Evolutionary conservation across 2,329 filamentous ascomycete genomes (phyloP).

Genomic region (Penicillium sp.): DNA sequence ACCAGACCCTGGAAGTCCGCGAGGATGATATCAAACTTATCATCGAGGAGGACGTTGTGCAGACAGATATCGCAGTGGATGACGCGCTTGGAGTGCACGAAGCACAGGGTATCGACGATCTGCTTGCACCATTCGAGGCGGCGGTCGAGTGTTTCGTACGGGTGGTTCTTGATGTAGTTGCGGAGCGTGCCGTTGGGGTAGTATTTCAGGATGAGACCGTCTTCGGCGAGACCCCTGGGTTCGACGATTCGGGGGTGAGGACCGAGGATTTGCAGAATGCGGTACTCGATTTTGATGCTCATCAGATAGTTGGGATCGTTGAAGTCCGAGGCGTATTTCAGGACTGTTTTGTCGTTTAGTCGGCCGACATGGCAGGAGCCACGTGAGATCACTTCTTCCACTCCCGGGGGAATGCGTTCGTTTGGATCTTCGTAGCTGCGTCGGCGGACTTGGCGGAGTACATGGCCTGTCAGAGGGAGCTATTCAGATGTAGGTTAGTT

Average conservation of each 20-base stretch:
- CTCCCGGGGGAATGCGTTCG: conserved; percentile 12
- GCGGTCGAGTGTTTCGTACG: background rate
- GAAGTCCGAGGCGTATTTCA: conserved; percentile 14
- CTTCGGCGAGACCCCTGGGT: conserved; percentile 7
- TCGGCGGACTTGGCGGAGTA: background rate
- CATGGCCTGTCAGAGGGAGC: background rate
- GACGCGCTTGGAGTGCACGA: conserved; percentile 12
- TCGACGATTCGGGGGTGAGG: conserved; percentile 13
- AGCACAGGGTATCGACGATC: conserved; percentile 17
- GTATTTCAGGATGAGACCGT: conserved; percentile 14
- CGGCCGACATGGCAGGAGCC: conserved; percentile 10
- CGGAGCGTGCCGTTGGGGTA: conserved; percentile 12
- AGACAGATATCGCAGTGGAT: conserved; percentile 8
- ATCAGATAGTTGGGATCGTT: background rate
- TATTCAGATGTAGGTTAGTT: background rate
- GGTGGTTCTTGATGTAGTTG: conserved; percentile 7
- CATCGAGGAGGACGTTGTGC: conserved; percentile 10
- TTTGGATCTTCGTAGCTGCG: background rate
- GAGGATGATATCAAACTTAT: conserved; percentile 12
- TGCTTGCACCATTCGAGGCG: conserved; percentile 21
- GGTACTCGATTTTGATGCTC: conserved; percentile 10
- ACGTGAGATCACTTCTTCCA: conserved; percentile 12
- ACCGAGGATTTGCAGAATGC: conserved; percentile 10
- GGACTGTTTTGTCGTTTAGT: conserved; percentile 9
- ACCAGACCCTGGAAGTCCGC: conserved; percentile 19